Conservation (phyloP, 2,329 filamentous ascomycete genomes). For the Pseudovirgaria hyperparasitica region DNA sequence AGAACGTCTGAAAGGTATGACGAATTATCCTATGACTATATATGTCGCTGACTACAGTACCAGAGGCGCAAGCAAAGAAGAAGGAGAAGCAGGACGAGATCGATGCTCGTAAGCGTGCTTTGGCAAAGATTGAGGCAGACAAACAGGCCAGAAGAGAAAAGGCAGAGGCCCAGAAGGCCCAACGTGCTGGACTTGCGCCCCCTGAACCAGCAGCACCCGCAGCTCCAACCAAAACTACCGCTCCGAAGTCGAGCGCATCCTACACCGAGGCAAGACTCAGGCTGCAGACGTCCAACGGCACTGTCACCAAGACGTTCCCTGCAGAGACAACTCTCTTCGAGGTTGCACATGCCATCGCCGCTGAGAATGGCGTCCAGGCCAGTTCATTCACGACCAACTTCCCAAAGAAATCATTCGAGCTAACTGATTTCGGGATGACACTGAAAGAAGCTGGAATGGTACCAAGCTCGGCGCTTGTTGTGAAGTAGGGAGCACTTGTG, state of each 20-base stretch:
- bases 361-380: constrained; percentile 58
- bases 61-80: constrained; percentile 74
- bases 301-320: constrained; percentile 74
- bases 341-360: constrained; percentile 62
- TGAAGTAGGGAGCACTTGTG: constrained; percentile 35
- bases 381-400: constrained; percentile 76
- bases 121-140: constrained; percentile 88
- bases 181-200: constrained; percentile 58
- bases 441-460: constrained; percentile 84
- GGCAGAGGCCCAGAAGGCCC: constrained; percentile 73
- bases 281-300: constrained; percentile 63
- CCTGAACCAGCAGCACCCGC: constrained; percentile 37
- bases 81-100: constrained; percentile 77
- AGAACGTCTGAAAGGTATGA: constrained; percentile 85
- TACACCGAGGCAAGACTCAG: constrained; percentile 73
- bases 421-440: constrained; percentile 70
- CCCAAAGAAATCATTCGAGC: constrained; percentile 65
- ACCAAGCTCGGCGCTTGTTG: constrained; percentile 79
- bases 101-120: constrained; percentile 77
- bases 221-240: constrained; percentile 31
- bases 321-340: constrained; percentile 90
- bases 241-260: constrained; percentile 52
- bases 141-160: constrained; percentile 80
- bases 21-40: no score
- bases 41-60: no score